A percentile compares a stretch with the other conserved stretches of the same genome.
Conservation (phyloP, 2,329 filamentous ascomycete species). For the Chrysoporthe deuterocubensis region DNA sequence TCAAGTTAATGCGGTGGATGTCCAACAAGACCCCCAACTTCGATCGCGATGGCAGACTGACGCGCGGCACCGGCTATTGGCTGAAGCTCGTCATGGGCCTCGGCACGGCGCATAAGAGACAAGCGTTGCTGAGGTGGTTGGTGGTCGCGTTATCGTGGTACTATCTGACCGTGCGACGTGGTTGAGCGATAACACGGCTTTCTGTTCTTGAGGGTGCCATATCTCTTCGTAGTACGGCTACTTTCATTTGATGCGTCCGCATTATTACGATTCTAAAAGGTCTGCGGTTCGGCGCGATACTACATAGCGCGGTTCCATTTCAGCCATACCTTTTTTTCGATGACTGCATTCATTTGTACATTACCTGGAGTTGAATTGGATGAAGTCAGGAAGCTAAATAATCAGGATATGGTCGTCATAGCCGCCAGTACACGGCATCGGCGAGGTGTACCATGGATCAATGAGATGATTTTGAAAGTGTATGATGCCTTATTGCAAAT, state of each 20-base stretch:
- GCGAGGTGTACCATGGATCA: too few species aligned
- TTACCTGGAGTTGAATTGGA: not conserved
- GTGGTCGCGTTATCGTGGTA: slow-evolving; percentile 40
- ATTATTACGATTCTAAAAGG: too few species aligned
- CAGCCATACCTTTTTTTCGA: not conserved
- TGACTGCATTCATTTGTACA: not conserved
- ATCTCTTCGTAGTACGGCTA: not conserved
- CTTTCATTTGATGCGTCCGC: not conserved
- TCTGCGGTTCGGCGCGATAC: not conserved
- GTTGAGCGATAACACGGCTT: not conserved
- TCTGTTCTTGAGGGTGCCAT: not conserved
- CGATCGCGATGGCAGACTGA: slow-evolving; percentile 60
- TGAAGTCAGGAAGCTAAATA: not conserved
- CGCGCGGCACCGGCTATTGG: slow-evolving; percentile 60
- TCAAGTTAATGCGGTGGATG: slow-evolving; percentile 50
- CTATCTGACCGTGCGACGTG: slow-evolving; percentile 19
- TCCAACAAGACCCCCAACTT: slow-evolving; percentile 59
- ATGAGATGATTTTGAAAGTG: too few species aligned
- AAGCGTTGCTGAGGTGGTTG: slow-evolving; percentile 58
- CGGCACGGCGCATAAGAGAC: slow-evolving; percentile 53
- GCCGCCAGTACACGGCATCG: too few species aligned
- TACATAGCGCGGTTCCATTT: not conserved
- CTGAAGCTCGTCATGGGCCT: slow-evolving; percentile 53
- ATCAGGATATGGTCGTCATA: not conserved
- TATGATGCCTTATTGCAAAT: too few species aligned